Conservation (phyloP, 2,329 filamentous ascomycete species). For the Alternaria postmessia region DNA sequence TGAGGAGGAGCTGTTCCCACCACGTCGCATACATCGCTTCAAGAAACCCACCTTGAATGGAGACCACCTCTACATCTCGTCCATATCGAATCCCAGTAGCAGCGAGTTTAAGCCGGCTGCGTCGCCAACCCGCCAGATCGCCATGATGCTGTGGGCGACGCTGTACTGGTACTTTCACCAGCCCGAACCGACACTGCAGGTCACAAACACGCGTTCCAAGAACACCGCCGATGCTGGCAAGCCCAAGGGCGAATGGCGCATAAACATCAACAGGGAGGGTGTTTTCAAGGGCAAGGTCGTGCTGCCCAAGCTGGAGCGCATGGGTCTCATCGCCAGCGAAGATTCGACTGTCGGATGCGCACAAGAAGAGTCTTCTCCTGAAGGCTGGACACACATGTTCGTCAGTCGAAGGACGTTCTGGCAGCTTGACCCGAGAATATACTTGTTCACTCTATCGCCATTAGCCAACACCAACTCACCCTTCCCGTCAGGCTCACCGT, state of each 20-base stretch:
- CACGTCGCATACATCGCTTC: constrained; percentile 69
- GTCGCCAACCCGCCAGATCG: constrained; percentile 87
- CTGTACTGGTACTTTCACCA: constrained; percentile 99
- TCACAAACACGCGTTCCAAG: constrained; percentile 70
- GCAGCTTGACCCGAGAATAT: constrained; percentile 87
- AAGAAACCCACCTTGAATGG: constrained; percentile 75
- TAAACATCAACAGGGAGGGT: constrained; percentile 86
- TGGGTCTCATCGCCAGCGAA: constrained; percentile 82
- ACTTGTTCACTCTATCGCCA: constrained; percentile 84
- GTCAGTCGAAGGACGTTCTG: constrained; percentile 84
- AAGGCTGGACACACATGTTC: constrained; percentile 82
- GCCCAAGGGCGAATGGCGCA: constrained; percentile 85
- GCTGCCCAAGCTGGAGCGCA: constrained; percentile 89
- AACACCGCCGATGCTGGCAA: constrained; percentile 71
- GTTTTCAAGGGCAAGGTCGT: constrained; percentile 84
- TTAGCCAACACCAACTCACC: constrained; percentile 57
- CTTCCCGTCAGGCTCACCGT: constrained; percentile 60
- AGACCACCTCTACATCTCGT: constrained; percentile 90
- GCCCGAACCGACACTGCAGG: constrained; percentile 70
- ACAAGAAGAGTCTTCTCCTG: constrained; percentile 66
- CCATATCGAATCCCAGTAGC: constrained; percentile 83
- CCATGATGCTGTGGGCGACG: constrained; percentile 95
- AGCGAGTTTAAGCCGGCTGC: constrained; percentile 80
- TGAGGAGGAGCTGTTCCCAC: constrained; percentile 37
- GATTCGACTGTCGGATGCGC: constrained; percentile 77